Percentiles rank a stretch among this genome's conserved stretches.
Evolutionary conservation across 495 filamentous ascomycete species (phyloP).

Genomic region (Neurospora sp.): DNA sequence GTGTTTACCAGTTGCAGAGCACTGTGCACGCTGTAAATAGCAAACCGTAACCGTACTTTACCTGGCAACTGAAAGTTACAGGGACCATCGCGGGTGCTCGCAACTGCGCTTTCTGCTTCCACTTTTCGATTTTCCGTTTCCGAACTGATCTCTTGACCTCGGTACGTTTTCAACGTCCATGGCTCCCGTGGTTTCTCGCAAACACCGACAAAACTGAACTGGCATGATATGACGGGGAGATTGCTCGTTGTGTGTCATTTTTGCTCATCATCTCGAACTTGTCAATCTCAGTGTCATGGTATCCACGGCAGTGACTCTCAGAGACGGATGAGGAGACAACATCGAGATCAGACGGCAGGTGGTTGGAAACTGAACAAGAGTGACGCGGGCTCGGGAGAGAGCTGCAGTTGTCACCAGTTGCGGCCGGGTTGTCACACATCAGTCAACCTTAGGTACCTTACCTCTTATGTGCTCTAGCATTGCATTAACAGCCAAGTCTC

Average conservation of each 20-base stretch:
- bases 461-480: neutral
- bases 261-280: neutral
- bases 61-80: neutral
- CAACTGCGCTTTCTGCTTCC: neutral
- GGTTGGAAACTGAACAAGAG: neutral
- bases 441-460: neutral
- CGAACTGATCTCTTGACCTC: neutral
- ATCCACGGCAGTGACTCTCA: neutral
- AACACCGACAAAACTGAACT: neutral
- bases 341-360: neutral
- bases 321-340: neutral
- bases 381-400: neutral
- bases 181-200: neutral
- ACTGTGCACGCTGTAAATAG: neutral
- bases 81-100: neutral
- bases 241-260: neutral
- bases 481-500: neutral
- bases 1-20: neutral
- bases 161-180: neutral
- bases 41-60: neutral
- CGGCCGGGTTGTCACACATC: neutral
- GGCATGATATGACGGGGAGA: neutral
- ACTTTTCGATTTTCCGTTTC: neutral
- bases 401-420: neutral
- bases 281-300: neutral